Percentiles rank a stretch among this genome's conserved stretches.
Evolutionary conservation across 73 alveolate genomes (phyloP).

Genomic region (Paramecium caudatum): DNA sequence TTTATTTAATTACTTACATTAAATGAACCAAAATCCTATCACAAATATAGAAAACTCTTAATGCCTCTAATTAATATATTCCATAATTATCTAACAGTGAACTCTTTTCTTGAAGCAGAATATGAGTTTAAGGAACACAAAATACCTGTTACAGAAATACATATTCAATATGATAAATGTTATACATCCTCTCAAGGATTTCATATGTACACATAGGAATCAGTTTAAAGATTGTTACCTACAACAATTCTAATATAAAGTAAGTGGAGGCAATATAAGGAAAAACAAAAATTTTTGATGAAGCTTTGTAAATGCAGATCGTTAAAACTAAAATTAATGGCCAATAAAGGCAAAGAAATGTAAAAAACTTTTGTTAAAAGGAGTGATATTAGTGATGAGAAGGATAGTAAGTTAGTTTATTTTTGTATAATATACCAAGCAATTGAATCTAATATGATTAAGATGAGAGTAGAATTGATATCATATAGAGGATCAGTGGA

Average conservation of each 20-base stretch:
- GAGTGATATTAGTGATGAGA: conserved; percentile 8
- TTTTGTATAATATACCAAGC: neutral
- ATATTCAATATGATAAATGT: neutral
- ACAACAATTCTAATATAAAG: neutral
- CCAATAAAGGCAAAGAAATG: conserved; percentile 6
- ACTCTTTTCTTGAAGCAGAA: neutral
- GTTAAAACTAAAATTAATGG: neutral
- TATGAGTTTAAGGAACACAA: neutral
- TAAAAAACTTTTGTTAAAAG: neutral
- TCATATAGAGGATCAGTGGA: neutral
- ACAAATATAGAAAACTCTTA: neutral
- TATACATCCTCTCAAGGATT: conserved; percentile 37
- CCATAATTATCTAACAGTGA: neutral
- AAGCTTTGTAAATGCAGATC: neutral
- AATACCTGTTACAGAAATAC: conserved; percentile 11
- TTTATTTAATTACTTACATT: neutral
- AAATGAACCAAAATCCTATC: conserved; percentile 21
- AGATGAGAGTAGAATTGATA: neutral
- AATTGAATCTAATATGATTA: neutral
- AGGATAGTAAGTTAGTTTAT: neutral
- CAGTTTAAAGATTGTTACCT: neutral
- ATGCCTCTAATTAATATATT: neutral
- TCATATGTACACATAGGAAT: neutral
- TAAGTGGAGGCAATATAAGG: neutral
- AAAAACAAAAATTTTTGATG: neutral